Conservation (phyloP, 164 flowering plant species). For the Vitis cinerea region DNA sequence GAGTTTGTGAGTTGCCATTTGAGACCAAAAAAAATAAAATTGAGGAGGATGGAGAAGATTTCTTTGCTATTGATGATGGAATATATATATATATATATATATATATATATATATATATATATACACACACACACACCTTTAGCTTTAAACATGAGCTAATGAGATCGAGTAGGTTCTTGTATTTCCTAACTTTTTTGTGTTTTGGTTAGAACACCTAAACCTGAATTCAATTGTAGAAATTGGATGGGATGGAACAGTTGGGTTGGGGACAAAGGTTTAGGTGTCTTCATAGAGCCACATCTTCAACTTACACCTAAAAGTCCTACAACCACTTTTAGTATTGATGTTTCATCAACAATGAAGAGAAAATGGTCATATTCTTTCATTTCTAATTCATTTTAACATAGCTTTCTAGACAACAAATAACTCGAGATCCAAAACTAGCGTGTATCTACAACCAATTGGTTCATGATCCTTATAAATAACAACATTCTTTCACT, state of each 20-base stretch:
- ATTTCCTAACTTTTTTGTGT: neutral
- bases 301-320: neutral
- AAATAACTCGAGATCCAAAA: no score
- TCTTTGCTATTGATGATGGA: constrained; percentile 1
- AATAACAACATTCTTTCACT: no score
- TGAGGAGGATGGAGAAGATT: neutral
- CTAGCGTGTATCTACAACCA: no score
- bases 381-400: neutral
- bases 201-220: neutral
- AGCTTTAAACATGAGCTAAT: neutral
- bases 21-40: no score
- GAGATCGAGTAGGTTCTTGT: no score
- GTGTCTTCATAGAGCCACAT: neutral
- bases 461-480: no score
- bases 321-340: neutral
- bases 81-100: neutral
- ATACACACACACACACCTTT: neutral
- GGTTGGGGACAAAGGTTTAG: neutral
- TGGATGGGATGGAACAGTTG: neutral
- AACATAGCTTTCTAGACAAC: neutral
- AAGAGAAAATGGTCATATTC: neutral
- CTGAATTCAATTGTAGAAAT: neutral
- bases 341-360: neutral
- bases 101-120: neutral
- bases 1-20: constrained; percentile 24